phyloP scores from a whole-genome alignment of 345 rosid genomes.

The Nasturtium officinale region DNA sequence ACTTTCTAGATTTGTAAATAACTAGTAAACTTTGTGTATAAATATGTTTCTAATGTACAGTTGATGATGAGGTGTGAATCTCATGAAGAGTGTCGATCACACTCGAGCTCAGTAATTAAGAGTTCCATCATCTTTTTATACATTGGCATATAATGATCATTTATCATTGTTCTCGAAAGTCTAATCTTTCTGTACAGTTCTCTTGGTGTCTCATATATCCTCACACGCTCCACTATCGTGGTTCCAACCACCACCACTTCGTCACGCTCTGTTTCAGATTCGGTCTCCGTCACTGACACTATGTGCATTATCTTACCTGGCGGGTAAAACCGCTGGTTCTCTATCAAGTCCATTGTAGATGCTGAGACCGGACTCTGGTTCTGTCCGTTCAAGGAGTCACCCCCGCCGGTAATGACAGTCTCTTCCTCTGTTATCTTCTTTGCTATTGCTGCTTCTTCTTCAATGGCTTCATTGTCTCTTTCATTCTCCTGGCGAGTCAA shows the following conservation, averaged over 20 bases:
- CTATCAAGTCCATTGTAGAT: slow-evolving; percentile 52
- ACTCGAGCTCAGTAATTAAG: slow-evolving; percentile 64
- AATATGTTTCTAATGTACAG: slow-evolving; percentile 39
- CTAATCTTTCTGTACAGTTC: slow-evolving; percentile 89
- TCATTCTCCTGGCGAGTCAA: slow-evolving; percentile 65
- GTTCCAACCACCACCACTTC: slow-evolving; percentile 30
- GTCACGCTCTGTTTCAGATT: slow-evolving; percentile 42
- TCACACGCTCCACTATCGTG: slow-evolving; percentile 45
- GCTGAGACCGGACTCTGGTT: slow-evolving; percentile 40
- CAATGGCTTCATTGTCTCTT: slow-evolving; percentile 56
- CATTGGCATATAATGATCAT: slow-evolving; percentile 98
- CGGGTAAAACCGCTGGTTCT: slow-evolving; percentile 76
- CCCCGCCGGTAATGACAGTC: slow-evolving; percentile 40
- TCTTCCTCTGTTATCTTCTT: slow-evolving; percentile 80
- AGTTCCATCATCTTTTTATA: slow-evolving; percentile 89
- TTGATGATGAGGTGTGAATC: background rate
- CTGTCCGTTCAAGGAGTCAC: slow-evolving; percentile 46
- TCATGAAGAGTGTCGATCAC: slow-evolving; percentile 35
- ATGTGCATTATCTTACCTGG: slow-evolving; percentile 91
- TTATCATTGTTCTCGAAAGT: slow-evolving; percentile 85
- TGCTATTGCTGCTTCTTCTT: slow-evolving; percentile 80
- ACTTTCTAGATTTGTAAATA: background rate
- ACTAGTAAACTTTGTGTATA: slow-evolving; percentile 31
- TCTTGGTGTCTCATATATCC: slow-evolving; percentile 78
- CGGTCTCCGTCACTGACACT: slow-evolving; percentile 49